A percentile compares a stretch with the other conserved stretches of the same genome.
These are phyloP conservation scores for Panus rudis DNA, from an alignment of 768 basidiomycete species.

Conservation along the genomic window DNA sequence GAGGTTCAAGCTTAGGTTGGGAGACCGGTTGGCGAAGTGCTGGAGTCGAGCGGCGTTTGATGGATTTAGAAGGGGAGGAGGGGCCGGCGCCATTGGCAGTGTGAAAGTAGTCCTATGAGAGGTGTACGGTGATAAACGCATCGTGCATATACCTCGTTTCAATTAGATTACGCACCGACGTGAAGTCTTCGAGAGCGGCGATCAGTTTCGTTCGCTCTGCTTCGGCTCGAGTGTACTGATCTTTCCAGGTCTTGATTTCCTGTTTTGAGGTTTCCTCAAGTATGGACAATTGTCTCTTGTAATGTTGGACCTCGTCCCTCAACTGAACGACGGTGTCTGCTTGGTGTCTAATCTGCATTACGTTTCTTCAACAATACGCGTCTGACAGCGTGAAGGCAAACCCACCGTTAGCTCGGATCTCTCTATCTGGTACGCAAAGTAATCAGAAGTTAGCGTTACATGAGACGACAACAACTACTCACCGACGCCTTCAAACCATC, in stretches of 20 bases:
- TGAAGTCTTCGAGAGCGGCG: conserved; percentile 45
- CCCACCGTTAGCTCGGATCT: conserved; percentile 53
- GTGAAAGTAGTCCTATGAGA: too few relatives aligned
- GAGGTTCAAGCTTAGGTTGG: conserved; percentile 3
- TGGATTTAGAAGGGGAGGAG: not conserved
- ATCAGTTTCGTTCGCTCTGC: conserved; percentile 57
- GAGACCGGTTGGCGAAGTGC: conserved; percentile 2
- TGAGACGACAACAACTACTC: conserved; percentile 19
- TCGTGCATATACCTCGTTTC: too few relatives aligned
- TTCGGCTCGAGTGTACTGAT: conserved; percentile 70
- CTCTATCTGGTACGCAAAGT: conserved; percentile 32
- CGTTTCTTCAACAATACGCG: not conserved
- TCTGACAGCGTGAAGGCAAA: not conserved
- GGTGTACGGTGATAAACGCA: too few relatives aligned
- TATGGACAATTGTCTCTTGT: conserved; percentile 60
- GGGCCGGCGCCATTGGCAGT: too few relatives aligned
- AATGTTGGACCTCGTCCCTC: conserved; percentile 57
- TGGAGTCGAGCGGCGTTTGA: not conserved
- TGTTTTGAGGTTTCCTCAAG: conserved; percentile 39
- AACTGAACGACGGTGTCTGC: conserved; percentile 54
- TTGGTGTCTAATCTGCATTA: conserved; percentile 47
- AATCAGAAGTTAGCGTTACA: conserved; percentile 9
- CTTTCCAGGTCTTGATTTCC: conserved; percentile 68
- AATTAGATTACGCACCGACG: too few relatives aligned
- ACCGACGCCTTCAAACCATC: conserved; percentile 41